A percentile compares a stretch with the other conserved stretches of the same genome.
Conservation (phyloP, 495 filamentous ascomycete genomes). For the Talaromyces proteolyticus region DNA sequence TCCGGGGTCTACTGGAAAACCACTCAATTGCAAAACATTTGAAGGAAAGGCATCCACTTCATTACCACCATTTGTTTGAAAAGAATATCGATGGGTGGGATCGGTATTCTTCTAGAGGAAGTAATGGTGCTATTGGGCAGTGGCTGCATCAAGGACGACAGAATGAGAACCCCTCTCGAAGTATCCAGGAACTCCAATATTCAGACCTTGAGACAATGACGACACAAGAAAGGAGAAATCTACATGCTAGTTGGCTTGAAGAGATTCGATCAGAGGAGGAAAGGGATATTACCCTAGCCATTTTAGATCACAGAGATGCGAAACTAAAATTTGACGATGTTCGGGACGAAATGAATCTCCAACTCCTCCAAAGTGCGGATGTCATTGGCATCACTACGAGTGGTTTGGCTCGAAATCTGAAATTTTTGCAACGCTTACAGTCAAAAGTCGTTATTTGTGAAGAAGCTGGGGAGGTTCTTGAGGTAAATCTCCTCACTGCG, state of each 20-base stretch:
- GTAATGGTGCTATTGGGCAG: too few relatives aligned
- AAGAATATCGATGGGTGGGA: too few relatives aligned
- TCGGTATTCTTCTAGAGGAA: too few relatives aligned
- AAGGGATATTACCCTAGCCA: constrained; percentile 13
- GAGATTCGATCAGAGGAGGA: constrained; percentile 25
- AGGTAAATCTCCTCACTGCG: constrained; percentile 57
- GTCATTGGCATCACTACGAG: constrained; percentile 75
- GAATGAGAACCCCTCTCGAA: too few relatives aligned
- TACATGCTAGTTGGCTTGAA: constrained; percentile 1
- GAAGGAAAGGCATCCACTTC: background rate
- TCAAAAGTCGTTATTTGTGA: constrained; percentile 66
- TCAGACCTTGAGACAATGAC: too few relatives aligned
- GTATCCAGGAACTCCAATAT: too few relatives aligned
- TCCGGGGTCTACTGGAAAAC: too few relatives aligned
- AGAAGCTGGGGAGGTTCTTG: constrained; percentile 68
- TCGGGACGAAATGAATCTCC: constrained; percentile 25
- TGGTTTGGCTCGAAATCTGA: constrained; percentile 61
- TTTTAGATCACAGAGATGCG: constrained; percentile 21
- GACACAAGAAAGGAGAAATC: too few relatives aligned
- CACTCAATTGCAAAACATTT: constrained; percentile 2
- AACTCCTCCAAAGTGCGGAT: constrained; percentile 31
- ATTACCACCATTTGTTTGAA: background rate
- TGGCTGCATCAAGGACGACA: too few relatives aligned
- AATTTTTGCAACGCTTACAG: constrained; percentile 51
- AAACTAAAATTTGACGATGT: constrained; percentile 25